These are phyloP conservation scores for Podila minutissima DNA, from an alignment of 192 early-diverging fungal species.

Conservation along the genomic window DNA sequence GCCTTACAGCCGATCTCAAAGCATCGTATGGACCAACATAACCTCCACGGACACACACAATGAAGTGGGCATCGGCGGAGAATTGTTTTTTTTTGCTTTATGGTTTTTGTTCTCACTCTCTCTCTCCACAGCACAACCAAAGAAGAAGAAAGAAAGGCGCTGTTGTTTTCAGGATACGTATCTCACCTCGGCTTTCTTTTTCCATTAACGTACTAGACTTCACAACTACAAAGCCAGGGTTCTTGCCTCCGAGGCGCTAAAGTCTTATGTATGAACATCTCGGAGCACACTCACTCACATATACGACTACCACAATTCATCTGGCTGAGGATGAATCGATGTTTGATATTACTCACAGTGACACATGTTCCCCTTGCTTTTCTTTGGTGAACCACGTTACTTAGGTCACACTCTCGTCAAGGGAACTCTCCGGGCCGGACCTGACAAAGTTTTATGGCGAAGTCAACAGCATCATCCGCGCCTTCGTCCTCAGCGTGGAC, in stretches of 20 bases:
- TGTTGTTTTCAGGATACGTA: not conserved
- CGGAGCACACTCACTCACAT: not conserved
- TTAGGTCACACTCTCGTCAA: conserved; percentile 28
- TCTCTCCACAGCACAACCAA: not conserved
- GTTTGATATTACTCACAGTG: not conserved
- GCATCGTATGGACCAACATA: conserved; percentile 10
- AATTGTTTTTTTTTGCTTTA: conserved; percentile 4
- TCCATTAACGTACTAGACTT: conserved; percentile 15
- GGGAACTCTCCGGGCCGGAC: conserved; percentile 77
- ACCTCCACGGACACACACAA: not conserved
- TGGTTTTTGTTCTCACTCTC: not conserved
- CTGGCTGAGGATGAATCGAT: not conserved
- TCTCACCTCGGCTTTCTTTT: not conserved
- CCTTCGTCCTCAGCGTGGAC: conserved; percentile 78
- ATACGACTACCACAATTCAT: not conserved
- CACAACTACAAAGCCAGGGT: conserved; percentile 31
- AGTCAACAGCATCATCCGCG: conserved; percentile 78
- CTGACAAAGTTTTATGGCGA: conserved; percentile 80
- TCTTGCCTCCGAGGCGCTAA: conserved; percentile 10
- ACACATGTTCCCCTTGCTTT: not conserved
- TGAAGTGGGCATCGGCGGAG: not conserved
- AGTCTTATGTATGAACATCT: conserved; percentile 27
- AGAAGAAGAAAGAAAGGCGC: too few relatives aligned
- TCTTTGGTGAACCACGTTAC: not conserved
- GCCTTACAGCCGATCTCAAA: conserved; percentile 44